Base-by-base conservation (phyloP, 805 yeast genomes). In the Candida mattraensis region DNA sequence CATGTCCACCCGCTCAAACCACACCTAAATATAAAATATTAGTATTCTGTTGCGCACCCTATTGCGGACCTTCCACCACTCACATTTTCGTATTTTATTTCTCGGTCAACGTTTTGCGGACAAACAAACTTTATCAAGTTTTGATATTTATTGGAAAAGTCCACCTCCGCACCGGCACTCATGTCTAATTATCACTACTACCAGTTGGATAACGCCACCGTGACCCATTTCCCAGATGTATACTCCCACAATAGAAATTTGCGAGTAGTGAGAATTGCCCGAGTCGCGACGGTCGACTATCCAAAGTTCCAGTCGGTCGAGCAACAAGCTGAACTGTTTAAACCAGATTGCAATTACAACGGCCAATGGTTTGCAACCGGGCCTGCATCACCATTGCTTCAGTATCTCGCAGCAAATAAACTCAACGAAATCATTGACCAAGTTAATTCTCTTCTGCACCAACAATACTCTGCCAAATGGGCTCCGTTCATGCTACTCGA, bases 141-240 rank as follows among this genome's bases (percentile, higher is more conserved):
- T 25, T 74, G 52, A 46, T 72, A 74, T 30, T 72, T 74, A 28
- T 58, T 52, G 15, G 70, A 71, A 54, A 78, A 78, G 23, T 67
- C 75, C 20, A 53, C 49, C 43, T 74, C 78, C 12, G 50, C 33
- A 18, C 41, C 35, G 17, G 33, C 33, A 21, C 50, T 37, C 50
- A 47, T 44, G 41, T 20, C 79, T 69, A 83, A 83, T 53, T 81
- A 80, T 48, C 87, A 83, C 51, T 89, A 83, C 53, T 78, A 64
- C 50, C 33, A 43, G 11, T 32, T 39, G 7, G 44, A 40, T 8
- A 47, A 60, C 60, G 8, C 72, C 23, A 33, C 76, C 14, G 56
- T 79, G 7, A 80, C 81, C 20, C 89, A 83, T 56, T 83, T 80
- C 51, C 88, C 87, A 5, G 79, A 80, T 45, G 61, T 69, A 4